Evolutionary conservation across 75 land plant species (phyloP).

Genomic region (Isoetes taiwanensis): DNA sequence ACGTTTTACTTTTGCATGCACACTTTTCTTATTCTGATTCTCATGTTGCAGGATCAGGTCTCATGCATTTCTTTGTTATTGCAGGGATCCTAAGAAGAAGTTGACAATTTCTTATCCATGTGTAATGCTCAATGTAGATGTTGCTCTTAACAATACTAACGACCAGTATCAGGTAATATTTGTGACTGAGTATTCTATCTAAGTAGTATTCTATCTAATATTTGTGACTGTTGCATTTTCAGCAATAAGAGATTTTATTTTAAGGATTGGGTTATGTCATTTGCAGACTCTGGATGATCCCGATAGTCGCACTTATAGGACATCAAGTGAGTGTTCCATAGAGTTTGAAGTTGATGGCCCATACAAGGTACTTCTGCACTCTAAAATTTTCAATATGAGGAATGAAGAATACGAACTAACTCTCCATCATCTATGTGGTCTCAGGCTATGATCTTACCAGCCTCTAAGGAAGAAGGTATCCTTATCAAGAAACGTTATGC

Average conservation of each 20-base stretch:
- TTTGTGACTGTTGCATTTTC: neutral
- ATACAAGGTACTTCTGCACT: constrained; percentile 64
- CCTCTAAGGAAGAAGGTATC: constrained; percentile 98
- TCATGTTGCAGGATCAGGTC: neutral
- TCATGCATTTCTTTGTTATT: neutral
- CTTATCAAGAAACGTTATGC: constrained; percentile 97
- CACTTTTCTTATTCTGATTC: neutral
- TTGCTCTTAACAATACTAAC: constrained; percentile 96
- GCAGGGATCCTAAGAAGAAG: constrained; percentile 76
- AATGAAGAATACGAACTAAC: too few relatives aligned
- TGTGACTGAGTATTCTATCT: neutral
- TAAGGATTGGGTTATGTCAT: neutral
- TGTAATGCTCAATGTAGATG: constrained; percentile 99
- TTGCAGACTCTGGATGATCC: constrained; percentile 65
- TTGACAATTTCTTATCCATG: constrained; percentile 94
- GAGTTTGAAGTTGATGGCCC: constrained; percentile 99
- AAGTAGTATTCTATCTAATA: neutral
- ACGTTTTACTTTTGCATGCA: constrained; percentile 3
- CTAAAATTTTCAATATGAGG: too few relatives aligned
- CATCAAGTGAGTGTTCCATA: constrained; percentile 98
- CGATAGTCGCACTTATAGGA: constrained; percentile 52
- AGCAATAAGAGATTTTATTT: neutral
- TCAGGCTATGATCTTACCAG: constrained; percentile 98
- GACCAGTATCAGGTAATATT: constrained; percentile 90
- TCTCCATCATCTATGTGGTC: too few relatives aligned